Evolutionary conservation across 148 eudicot genomes (phyloP).

Genomic region (Amaranthus hypochondriacus): DNA sequence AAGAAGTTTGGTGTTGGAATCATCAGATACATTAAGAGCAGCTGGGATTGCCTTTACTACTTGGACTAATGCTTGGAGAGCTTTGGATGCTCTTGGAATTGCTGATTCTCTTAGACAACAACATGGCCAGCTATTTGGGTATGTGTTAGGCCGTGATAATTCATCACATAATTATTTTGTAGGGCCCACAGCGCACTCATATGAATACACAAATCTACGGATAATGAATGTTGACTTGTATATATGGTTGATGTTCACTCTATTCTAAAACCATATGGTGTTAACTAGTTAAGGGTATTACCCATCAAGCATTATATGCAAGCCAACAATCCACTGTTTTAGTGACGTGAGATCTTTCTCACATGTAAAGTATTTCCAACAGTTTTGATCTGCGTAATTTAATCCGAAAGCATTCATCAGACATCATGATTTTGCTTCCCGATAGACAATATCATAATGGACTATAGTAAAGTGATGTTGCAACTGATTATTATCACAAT

Average conservation of each 20-base stretch:
- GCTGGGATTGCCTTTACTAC: conserved; percentile 41
- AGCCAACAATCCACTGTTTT: no score
- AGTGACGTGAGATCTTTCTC: no score
- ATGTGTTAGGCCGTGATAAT: conserved; percentile 5
- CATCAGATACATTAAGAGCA: conserved; percentile 35
- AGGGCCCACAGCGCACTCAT: no score
- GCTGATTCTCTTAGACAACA: conserved; percentile 35
- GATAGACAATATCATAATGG: no score
- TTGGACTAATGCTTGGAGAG: conserved; percentile 53
- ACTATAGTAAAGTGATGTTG: no score
- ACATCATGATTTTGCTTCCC: no score
- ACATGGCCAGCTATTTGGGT: conserved; percentile 33
- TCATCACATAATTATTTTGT: not conserved
- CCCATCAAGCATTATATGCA: not conserved
- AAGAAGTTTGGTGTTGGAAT: conserved; percentile 45
- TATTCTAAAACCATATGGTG: not conserved
- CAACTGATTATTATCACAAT: no score
- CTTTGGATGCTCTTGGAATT: conserved; percentile 42
- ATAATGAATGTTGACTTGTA: no score
- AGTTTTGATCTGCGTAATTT: no score
- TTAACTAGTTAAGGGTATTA: not conserved
- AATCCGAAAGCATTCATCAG: no score
- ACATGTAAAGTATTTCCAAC: no score
- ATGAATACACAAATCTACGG: no score
- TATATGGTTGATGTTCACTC: not conserved